Evolutionary conservation across 257 asterid species (phyloP), one percentile per base, ranked within the genome.

Genomic region (Echium plantagineum): DNA sequence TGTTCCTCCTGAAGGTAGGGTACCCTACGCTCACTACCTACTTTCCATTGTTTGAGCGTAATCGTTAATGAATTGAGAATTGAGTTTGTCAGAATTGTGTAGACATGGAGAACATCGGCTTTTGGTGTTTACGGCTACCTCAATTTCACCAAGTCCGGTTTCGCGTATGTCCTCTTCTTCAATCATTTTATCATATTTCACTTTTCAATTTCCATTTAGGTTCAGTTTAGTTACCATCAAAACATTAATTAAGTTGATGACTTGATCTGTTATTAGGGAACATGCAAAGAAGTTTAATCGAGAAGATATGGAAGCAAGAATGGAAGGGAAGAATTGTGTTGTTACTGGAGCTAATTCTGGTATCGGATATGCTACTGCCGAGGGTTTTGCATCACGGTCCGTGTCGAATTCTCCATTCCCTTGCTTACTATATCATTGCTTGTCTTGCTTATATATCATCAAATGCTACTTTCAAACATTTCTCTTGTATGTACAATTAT

Each of bases 261-360:
- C n/a, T n/a, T n/a, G n/a, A n/a, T n/a, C n/a, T n/a, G n/a, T n/a
- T n/a, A n/a, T n/a, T 56, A 91, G 98, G 78, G 90, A 88, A 76
- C 87, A 91, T 66, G 80, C 95, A 10, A 88, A 79, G 69, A 80
- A 72, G 21, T 91, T 88, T 68, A 84, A 64, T 35, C 54, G 78
- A 42, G 95, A 91, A 78, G 96, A 91, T 66, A 82, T 82, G 94
- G 74, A 81, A 75, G 73, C 55, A 54, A 70, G 42, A 62, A 79
- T 85, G 62, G 89, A 82, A 68, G 95, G 94, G 42, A 91, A 91
- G 77, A 85, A 88, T 75, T 85, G 95, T 67, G 71, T 91, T 24
- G 93, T 91, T 28, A 91, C 98, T 2, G 98, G 98, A 67, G 98
- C 96, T 5, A 91, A 91, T 76, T 79, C 98, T 0, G 98, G 98